phyloP scores from a whole-genome alignment of 352 stramenopile genomes.

The Phytophthora quininea region DNA sequence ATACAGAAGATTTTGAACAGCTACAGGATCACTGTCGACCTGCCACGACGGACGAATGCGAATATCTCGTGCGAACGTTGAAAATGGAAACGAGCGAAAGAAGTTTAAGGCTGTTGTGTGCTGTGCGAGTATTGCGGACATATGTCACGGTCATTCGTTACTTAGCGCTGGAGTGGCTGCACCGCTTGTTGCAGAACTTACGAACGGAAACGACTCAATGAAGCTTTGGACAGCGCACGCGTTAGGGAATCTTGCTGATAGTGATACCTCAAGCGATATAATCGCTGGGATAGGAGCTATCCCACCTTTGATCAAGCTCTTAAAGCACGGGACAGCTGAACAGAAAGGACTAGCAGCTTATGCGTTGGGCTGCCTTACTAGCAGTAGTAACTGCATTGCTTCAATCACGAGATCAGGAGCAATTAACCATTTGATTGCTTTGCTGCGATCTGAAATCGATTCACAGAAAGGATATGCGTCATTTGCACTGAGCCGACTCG shows the following conservation, averaged over 20 bases:
- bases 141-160: neutral
- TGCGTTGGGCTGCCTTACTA: neutral
- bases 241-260: constrained; percentile 7
- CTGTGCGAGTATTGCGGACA: constrained; percentile 3
- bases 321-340: neutral
- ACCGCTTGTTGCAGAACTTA: neutral
- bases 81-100: neutral
- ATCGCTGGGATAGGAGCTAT: neutral
- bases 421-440: constrained; percentile 1
- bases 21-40: constrained; percentile 1
- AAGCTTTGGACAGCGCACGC: constrained; percentile 13
- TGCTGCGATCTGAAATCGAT: neutral
- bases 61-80: neutral
- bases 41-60: neutral
- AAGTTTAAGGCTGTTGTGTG: constrained; percentile 3
- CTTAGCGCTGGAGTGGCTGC: neutral
- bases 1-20: neutral
- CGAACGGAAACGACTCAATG: neutral
- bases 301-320: neutral
- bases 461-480: constrained; percentile 6
- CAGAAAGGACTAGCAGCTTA: neutral
- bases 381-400: neutral
- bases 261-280: neutral
- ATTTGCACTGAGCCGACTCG: constrained; percentile 3
- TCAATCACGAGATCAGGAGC: neutral